Evolutionary conservation across 495 filamentous ascomycete genomes (phyloP).

Genomic region (Aspergillus heteromorphus): DNA sequence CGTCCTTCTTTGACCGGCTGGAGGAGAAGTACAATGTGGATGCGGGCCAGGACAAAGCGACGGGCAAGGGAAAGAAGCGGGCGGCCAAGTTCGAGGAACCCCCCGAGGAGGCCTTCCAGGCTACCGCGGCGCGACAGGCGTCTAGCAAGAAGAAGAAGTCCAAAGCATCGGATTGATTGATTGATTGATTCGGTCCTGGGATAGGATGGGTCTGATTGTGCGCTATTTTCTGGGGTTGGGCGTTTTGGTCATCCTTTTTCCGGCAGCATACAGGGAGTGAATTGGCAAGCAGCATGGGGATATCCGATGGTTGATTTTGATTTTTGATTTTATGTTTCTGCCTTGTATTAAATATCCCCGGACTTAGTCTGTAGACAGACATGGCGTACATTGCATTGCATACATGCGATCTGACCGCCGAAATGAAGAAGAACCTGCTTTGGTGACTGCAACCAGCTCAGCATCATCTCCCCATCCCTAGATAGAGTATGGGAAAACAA

Average conservation of each 20-base stretch:
- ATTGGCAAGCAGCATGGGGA: neutral
- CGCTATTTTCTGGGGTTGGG: conserved; percentile 3
- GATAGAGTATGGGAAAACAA: too few species aligned
- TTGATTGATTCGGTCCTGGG: too few species aligned
- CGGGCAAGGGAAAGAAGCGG: conserved; percentile 16
- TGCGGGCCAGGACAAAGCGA: neutral
- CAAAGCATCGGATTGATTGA: too few species aligned
- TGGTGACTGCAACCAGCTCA: too few species aligned
- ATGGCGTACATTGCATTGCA: too few species aligned
- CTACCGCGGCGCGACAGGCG: conserved; percentile 19
- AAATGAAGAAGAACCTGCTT: too few species aligned
- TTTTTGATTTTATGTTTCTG: neutral
- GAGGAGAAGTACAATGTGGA: conserved; percentile 65
- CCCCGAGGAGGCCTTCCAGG: conserved; percentile 26
- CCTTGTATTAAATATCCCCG: neutral
- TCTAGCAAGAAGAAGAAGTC: conserved; percentile 37
- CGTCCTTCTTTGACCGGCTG: conserved; percentile 58
- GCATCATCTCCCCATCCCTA: too few species aligned
- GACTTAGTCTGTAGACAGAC: neutral
- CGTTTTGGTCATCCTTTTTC: neutral
- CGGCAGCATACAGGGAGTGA: neutral
- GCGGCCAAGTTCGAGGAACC: conserved; percentile 30
- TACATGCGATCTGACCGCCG: too few species aligned
- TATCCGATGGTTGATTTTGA: neutral
- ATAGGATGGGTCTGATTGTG: neutral